Evolutionary conservation across 306 rosid species (phyloP).

Genomic region (Oxytropis ochrocephala): DNA sequence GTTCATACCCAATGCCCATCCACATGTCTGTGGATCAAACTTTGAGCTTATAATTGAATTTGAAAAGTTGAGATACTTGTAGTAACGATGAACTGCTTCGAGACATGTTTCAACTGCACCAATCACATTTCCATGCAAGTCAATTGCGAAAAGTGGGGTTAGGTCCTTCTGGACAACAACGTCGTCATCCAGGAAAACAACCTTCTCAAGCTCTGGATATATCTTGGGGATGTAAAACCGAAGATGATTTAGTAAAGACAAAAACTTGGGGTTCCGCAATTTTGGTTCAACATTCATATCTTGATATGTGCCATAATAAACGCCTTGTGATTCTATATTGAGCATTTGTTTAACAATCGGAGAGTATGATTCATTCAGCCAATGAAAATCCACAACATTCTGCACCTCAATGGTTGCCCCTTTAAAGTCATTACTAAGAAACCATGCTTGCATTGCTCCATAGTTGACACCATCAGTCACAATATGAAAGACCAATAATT

Average conservation of each 20-base stretch:
- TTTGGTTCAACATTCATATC: conserved; percentile 48
- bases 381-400: conserved; percentile 63
- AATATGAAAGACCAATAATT: conserved; percentile 74
- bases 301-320: conserved; percentile 53
- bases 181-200: conserved; percentile 89
- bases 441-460: conserved; percentile 87
- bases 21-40: conserved; percentile 88
- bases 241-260: conserved; percentile 70
- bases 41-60: conserved; percentile 74
- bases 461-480: conserved; percentile 61
- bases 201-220: conserved; percentile 85
- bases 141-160: conserved; percentile 71
- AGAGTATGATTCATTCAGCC: conserved; percentile 76
- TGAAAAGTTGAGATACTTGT: conserved; percentile 87
- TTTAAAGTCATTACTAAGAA: conserved; percentile 62
- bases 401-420: conserved; percentile 76
- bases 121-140: conserved; percentile 83
- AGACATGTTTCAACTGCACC: conserved; percentile 97
- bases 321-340: conserved; percentile 43
- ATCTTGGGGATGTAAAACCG: conserved; percentile 92
- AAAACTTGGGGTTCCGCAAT: conserved; percentile 52
- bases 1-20: conserved; percentile 93
- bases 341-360: conserved; percentile 60
- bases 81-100: conserved; percentile 79
- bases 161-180: conserved; percentile 89